Evolutionary conservation across 2,329 filamentous ascomycete genomes (phyloP).

Genomic region (Venturia oleaginea): DNA sequence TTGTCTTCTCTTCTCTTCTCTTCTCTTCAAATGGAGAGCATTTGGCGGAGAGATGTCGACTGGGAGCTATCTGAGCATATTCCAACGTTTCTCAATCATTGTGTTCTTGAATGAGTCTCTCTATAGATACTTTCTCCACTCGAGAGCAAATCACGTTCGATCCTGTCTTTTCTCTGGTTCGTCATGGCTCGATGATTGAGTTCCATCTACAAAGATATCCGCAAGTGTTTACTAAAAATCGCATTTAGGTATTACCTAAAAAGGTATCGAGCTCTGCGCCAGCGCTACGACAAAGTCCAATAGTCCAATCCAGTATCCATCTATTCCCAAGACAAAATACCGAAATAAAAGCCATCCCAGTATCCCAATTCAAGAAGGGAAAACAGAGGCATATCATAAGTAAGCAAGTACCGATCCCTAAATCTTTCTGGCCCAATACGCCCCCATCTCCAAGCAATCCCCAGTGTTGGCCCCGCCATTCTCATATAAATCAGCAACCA

Average conservation of each 20-base stretch:
- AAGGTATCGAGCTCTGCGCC: constrained; percentile 74
- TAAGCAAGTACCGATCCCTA: constrained; percentile 19
- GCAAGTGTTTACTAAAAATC: background rate
- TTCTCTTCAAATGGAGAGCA: too few species aligned
- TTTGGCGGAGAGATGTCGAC: too few species aligned
- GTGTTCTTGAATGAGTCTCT: too few species aligned
- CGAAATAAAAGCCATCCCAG: background rate
- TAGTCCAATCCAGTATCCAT: background rate
- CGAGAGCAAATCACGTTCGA: too few species aligned
- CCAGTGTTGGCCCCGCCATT: constrained; percentile 72
- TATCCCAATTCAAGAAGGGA: too few species aligned
- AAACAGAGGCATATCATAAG: background rate
- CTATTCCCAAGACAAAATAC: background rate
- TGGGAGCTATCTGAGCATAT: too few species aligned
- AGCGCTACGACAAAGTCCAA: constrained; percentile 60
- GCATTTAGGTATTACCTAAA: constrained; percentile 74
- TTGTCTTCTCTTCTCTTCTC: background rate
- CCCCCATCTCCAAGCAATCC: constrained; percentile 66
- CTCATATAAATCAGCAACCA: constrained; percentile 76
- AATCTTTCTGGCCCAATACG: constrained; percentile 55
- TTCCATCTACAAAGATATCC: too few species aligned
- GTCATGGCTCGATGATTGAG: too few species aligned
- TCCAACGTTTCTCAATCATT: too few species aligned
- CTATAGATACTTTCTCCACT: too few species aligned
- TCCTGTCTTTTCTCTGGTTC: too few species aligned